Percentiles rank a stretch among this genome's conserved stretches.
Conservation (phyloP, 257 asterid species). For the Knoxia roxburghii region DNA sequence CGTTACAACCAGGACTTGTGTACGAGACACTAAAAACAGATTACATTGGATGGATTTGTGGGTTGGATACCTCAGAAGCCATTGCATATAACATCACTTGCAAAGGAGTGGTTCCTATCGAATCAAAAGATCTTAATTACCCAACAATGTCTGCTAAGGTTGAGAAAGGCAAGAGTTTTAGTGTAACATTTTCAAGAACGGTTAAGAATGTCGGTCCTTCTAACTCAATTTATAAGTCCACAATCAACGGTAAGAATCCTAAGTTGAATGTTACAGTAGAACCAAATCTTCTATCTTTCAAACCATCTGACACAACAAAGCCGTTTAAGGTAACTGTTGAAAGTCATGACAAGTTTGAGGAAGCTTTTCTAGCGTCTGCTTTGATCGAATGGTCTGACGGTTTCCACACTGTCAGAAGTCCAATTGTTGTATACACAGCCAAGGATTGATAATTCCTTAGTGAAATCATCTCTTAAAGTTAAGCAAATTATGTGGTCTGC, state of each 20-base stretch:
- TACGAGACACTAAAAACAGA: conserved; percentile 9
- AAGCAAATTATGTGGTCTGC: too few relatives aligned
- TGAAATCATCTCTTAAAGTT: too few relatives aligned
- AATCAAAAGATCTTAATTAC: conserved; percentile 27
- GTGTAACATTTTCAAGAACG: conserved; percentile 26
- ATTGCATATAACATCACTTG: conserved; percentile 4
- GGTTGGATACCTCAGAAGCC: neutral
- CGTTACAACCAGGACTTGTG: conserved; percentile 21
- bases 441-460: too few relatives aligned
- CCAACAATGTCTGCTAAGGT: conserved; percentile 28
- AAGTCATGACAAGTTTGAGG: neutral
- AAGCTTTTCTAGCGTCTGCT: conserved; percentile 13
- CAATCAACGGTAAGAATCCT: neutral
- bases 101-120: neutral
- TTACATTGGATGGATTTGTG: conserved; percentile 15
- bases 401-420: conserved; percentile 16
- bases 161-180: neutral
- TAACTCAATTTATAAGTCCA: conserved; percentile 10
- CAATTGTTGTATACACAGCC: conserved; percentile 9
- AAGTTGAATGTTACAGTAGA: conserved; percentile 15
- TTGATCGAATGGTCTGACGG: conserved; percentile 41
- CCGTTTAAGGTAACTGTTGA: conserved; percentile 24
- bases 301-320: conserved; percentile 23
- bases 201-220: conserved; percentile 30
- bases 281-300: conserved; percentile 25